These are phyloP conservation scores for Aspergillus sp. DNA, from an alignment of 2,329 filamentous ascomycete genomes.

Conservation along the genomic window DNA sequence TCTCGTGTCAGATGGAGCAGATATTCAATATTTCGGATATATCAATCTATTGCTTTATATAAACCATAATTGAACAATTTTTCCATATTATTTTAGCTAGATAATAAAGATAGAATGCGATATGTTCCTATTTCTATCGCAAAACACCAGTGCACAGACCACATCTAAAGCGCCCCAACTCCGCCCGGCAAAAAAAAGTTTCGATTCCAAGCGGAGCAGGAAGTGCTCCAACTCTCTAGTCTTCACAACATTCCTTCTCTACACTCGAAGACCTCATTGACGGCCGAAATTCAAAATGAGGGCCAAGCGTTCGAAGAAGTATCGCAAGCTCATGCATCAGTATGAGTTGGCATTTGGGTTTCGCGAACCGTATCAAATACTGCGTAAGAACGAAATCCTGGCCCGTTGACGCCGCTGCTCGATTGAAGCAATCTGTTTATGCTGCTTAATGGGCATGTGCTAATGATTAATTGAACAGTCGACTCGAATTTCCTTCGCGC, in stretches of 20 bases:
- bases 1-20: too few species aligned
- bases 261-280: slow-evolving; percentile 2
- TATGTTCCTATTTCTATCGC: not conserved
- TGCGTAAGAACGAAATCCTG: slow-evolving; percentile 47
- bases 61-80: not conserved
- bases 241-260: not conserved
- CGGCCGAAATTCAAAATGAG: slow-evolving; percentile 51
- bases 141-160: slow-evolving; percentile 19
- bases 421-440: too few species aligned
- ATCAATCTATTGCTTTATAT: not conserved
- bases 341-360: slow-evolving; percentile 86
- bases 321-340: slow-evolving; percentile 89
- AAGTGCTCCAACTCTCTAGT: too few species aligned
- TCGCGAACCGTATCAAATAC: slow-evolving; percentile 87
- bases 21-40: not conserved
- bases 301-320: slow-evolving; percentile 67
- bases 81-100: not conserved
- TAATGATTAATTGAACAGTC: slow-evolving; percentile 45
- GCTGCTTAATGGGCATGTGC: too few species aligned
- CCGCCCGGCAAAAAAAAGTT: slow-evolving; percentile 37
- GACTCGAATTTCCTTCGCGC: slow-evolving; percentile 82
- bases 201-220: slow-evolving; percentile 8
- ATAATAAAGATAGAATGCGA: not conserved
- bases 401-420: too few species aligned
- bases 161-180: slow-evolving; percentile 13